Evolutionary conservation across 306 rosid genomes (phyloP).

Genomic region (Casuarina equisetifolia): DNA sequence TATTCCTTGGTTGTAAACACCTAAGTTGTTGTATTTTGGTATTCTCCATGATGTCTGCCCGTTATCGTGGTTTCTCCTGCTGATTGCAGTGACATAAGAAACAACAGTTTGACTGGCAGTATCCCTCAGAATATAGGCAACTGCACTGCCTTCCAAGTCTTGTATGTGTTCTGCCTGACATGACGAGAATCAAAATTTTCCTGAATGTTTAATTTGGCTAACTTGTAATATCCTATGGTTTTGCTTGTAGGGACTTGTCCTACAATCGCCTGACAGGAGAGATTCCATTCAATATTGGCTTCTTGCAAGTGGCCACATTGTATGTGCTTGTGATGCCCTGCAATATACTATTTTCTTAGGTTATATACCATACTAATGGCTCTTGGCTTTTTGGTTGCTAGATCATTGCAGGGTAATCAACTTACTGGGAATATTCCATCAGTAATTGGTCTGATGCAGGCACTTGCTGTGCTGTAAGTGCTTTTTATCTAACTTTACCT

Average conservation of each 20-base stretch:
- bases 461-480: conserved; percentile 95
- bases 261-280: conserved; percentile 76
- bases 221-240: neutral
- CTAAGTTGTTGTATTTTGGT: neutral
- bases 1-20: neutral
- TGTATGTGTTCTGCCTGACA: conserved; percentile 64
- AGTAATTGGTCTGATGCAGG: conserved; percentile 97
- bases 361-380: conserved; percentile 11
- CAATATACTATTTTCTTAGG: neutral
- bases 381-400: conserved; percentile 31
- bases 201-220: neutral
- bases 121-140: conserved; percentile 89
- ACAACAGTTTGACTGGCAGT: conserved; percentile 85
- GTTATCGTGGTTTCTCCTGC: conserved; percentile 6
- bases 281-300: conserved; percentile 88
- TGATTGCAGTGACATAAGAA: conserved; percentile 82
- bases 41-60: neutral
- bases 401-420: conserved; percentile 90
- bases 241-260: conserved; percentile 67
- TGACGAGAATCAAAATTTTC: conserved; percentile 5
- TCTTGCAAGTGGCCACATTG: conserved; percentile 90
- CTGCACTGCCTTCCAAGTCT: conserved; percentile 95
- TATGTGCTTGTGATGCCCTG: conserved; percentile 32
- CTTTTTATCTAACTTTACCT: conserved; percentile 6
- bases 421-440: conserved; percentile 87